A percentile compares a stretch with the other conserved stretches of the same genome.
These are phyloP conservation scores for Sequoia sempervirens DNA, from an alignment of 75 land plant species.

Conservation along the genomic window DNA sequence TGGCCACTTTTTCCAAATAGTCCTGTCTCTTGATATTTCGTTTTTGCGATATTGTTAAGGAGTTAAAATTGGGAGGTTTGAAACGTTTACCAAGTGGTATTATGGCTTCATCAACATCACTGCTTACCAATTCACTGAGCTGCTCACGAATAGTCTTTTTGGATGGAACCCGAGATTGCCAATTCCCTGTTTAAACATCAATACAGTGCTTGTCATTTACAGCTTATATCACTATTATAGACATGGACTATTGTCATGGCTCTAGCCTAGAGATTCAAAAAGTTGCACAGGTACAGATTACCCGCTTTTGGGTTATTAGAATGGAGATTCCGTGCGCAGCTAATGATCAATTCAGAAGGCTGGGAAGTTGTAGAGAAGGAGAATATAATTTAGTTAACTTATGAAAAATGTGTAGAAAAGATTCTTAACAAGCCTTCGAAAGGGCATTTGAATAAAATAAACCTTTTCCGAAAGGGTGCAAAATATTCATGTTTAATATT, in stretches of 20 bases:
- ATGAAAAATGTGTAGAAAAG: neutral
- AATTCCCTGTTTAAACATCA: neutral
- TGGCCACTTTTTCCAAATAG: constrained; percentile 71
- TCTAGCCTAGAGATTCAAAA: neutral
- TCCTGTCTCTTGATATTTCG: constrained; percentile 90
- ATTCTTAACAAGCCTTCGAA: neutral
- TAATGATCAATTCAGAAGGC: neutral
- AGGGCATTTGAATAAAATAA: neutral
- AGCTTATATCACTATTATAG: neutral
- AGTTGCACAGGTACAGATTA: neutral
- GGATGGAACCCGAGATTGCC: constrained; percentile 9
- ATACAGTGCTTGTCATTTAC: neutral
- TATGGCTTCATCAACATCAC: constrained; percentile 45
- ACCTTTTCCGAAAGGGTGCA: neutral
- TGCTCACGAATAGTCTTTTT: constrained; percentile 68
- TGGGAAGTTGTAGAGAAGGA: neutral
- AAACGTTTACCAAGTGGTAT: constrained; percentile 59
- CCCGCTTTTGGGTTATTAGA: neutral
- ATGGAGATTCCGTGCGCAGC: neutral
- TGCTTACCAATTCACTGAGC: constrained; percentile 44
- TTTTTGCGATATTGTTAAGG: constrained; percentile 76
- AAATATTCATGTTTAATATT: neutral
- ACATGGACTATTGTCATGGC: neutral
- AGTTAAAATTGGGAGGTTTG: constrained; percentile 27
- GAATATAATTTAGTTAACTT: neutral